Evolutionary conservation across 1,284 basidiomycete genomes (phyloP).

Genomic region (Phylloboletellus chloephorus): DNA sequence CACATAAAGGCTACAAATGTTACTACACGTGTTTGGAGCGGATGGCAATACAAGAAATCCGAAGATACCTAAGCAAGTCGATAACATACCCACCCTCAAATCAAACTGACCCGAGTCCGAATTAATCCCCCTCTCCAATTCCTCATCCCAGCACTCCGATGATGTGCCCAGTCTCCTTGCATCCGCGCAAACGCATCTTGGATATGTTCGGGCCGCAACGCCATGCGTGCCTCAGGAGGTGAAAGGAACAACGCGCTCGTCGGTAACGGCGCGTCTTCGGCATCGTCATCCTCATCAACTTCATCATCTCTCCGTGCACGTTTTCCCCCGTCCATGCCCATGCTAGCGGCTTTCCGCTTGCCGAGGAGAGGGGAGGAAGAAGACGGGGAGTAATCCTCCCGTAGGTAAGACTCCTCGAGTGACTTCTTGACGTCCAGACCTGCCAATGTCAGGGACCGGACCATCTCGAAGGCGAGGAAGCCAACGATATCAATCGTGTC

Average conservation of each 20-base stretch:
- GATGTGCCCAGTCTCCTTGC: conserved; percentile 78
- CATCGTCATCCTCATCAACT: conserved; percentile 53
- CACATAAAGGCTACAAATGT: too few relatives aligned
- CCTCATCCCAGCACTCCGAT: conserved; percentile 76
- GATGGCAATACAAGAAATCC: background rate
- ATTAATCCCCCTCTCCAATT: conserved; percentile 83
- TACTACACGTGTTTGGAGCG: too few relatives aligned
- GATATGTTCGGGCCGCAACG: conserved; percentile 77
- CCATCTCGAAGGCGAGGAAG: conserved; percentile 96
- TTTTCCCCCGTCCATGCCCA: conserved; percentile 48
- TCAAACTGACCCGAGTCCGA: conserved; percentile 74
- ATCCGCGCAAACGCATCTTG: conserved; percentile 85
- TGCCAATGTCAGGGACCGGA: conserved; percentile 84
- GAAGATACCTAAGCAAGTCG: background rate
- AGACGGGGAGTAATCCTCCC: conserved; percentile 50
- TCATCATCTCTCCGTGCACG: conserved; percentile 44
- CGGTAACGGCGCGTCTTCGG: conserved; percentile 55
- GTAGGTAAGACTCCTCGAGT: conserved; percentile 66
- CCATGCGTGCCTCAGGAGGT: conserved; percentile 73
- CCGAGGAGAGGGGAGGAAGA: conserved; percentile 53
- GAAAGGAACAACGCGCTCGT: conserved; percentile 71
- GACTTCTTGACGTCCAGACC: conserved; percentile 79
- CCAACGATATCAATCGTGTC: conserved; percentile 97
- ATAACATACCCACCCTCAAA: conserved; percentile 36
- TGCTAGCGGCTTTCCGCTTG: conserved; percentile 56